Evolutionary conservation across 495 filamentous ascomycete genomes (phyloP).

Genomic region (Cairneyella variabilis): DNA sequence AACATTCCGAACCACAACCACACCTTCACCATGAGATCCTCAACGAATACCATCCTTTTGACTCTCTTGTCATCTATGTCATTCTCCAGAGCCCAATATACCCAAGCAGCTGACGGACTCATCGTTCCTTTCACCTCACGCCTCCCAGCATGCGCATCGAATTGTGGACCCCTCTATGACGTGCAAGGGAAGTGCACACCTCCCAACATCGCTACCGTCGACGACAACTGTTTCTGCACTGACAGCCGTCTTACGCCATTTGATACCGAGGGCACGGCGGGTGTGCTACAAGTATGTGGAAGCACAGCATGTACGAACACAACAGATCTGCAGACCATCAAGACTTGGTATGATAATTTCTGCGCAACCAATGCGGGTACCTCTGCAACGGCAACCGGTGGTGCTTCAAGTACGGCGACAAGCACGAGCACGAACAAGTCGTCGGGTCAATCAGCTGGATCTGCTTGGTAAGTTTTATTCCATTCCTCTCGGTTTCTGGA

Average conservation of each 20-base stretch:
- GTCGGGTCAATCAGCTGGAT: neutral
- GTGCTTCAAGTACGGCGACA: neutral
- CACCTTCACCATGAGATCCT: conserved; percentile 8
- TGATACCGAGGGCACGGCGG: conserved; percentile 9
- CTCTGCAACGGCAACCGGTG: neutral
- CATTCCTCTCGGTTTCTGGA: neutral
- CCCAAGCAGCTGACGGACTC: conserved; percentile 19
- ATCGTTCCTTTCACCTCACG: conserved; percentile 36
- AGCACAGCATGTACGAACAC: conserved; percentile 8
- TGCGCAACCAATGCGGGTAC: conserved; percentile 4
- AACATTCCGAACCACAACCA: neutral
- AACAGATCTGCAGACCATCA: conserved; percentile 36
- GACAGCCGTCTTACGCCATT: conserved; percentile 38
- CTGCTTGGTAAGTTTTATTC: conserved; percentile 6
- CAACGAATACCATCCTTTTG: neutral
- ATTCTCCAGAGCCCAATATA: neutral
- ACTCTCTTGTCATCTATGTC: conserved; percentile 15
- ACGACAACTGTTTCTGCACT: conserved; percentile 45
- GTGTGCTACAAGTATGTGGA: conserved; percentile 13
- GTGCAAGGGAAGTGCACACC: conserved; percentile 51
- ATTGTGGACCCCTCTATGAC: conserved; percentile 48
- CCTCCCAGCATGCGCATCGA: conserved; percentile 42
- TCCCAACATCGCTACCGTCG: conserved; percentile 26
- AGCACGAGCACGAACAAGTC: neutral
- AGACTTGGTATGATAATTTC: conserved; percentile 45